Evolutionary conservation across 768 basidiomycete species (phyloP), one percentile per base, ranked within the genome.

Genomic region (Cyclocybe cylindracea): DNA sequence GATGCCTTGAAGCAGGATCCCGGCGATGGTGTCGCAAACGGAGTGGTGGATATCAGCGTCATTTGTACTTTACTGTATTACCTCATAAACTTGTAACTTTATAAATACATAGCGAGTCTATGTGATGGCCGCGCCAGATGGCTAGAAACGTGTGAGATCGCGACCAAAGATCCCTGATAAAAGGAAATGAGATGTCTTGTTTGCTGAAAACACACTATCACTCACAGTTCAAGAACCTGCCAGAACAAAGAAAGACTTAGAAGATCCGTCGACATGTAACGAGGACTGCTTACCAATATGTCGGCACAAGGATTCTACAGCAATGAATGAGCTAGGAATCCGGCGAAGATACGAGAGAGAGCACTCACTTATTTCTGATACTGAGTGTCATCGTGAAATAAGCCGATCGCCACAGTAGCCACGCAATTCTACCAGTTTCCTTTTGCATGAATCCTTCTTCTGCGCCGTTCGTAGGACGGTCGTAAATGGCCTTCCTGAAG

Each of bases 371-470:
- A 68, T 90, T 90, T 66, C 87, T 74, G 55, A 79, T 52, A 61
- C 86, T 89, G 47, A 91, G 66, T 4, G 87, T 87, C 80, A 82
- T 82, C 5, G 86, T 87, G 65, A 89, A 88, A 69, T 92, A 91
- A 2, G 89, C 88, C 13, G 85, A 86, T 47, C 89, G 76, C 89
- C 89, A 91, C 43, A 91, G 72, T 32, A 91, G 72, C 88, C 88
- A 91, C 9, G 89, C 89, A 36, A 87, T 55, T 35, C 86, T 77
- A 24, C 88, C 83, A 36, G 81, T 75, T 68, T 89, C 80, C 65
- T 82, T 84, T 48, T 76, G 69, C 69, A 83, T 70, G 60, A 81
- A 70, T 7, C 79, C 74, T n/a, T 64, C 61, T 11, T 60, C 51
- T 9, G 40, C 66, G 29, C 56, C 72, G 43, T 76, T 72, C 39